These are phyloP conservation scores for Apiospora koreana DNA, from an alignment of 2,329 filamentous ascomycete genomes.

Conservation along the genomic window DNA sequence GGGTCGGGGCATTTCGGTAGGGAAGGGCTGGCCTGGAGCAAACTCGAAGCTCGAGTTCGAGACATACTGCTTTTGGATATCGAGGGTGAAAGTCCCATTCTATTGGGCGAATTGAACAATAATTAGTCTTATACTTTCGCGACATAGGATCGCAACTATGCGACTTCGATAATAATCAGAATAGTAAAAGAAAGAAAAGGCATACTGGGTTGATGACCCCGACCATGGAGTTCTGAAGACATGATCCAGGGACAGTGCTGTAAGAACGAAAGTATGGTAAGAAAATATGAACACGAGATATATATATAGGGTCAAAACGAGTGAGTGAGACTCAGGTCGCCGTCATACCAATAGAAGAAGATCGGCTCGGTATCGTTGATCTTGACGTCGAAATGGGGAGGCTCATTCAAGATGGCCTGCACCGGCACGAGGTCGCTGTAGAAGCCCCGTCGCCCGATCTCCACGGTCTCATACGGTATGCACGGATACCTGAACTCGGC, in stretches of 20 bases:
- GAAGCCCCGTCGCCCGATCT: neutral
- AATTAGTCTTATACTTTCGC: neutral
- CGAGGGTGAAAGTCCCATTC: neutral
- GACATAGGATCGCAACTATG: neutral
- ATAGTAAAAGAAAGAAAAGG: neutral
- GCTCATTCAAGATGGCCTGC: neutral
- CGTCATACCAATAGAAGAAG: neutral
- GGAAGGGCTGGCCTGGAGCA: neutral
- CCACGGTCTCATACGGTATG: neutral
- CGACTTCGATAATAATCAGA: neutral
- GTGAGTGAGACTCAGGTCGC: neutral
- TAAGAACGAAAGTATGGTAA: neutral
- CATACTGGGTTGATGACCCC: constrained; percentile 3
- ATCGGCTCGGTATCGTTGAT: neutral
- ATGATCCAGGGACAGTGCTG: neutral
- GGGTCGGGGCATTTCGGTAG: neutral
- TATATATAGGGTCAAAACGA: neutral
- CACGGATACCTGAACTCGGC: constrained; percentile 2
- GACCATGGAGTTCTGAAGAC: neutral
- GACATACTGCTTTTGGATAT: neutral
- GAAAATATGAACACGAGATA: neutral
- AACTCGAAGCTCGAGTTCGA: neutral
- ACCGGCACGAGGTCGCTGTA: neutral
- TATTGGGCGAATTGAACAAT: neutral
- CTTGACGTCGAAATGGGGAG: neutral